Evolutionary conservation across 2,329 filamentous ascomycete genomes (phyloP).

Genomic region (Coniella vitis): DNA sequence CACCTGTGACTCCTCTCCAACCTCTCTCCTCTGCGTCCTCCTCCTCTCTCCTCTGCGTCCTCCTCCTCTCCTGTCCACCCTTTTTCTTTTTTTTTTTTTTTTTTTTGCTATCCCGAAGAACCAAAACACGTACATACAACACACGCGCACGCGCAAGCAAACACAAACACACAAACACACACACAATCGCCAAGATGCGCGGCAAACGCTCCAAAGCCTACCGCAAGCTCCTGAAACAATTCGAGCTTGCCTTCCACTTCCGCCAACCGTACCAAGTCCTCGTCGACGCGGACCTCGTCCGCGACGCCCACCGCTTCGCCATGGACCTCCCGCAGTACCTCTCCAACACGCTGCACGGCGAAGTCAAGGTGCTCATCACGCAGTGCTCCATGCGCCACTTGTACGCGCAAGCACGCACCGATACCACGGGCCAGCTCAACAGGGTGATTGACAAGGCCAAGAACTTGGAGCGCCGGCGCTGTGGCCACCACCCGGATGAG

Average conservation of each 20-base stretch:
- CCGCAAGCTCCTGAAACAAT: slow-evolving; percentile 87
- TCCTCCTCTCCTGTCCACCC: no score
- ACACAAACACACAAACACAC: no score
- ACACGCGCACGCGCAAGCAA: no score
- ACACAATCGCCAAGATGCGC: slow-evolving; percentile 30
- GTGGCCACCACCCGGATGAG: slow-evolving; percentile 68
- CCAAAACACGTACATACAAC: no score
- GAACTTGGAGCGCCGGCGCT: slow-evolving; percentile 63
- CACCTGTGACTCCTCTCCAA: no score
- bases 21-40: no score
- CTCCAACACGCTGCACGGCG: slow-evolving; percentile 49
- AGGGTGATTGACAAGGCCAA: slow-evolving; percentile 70
- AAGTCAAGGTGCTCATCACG: slow-evolving; percentile 68
- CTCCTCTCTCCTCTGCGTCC: no score
- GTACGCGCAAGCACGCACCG: slow-evolving; percentile 54
- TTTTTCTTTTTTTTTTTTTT: no score
- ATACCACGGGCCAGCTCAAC: slow-evolving; percentile 49
- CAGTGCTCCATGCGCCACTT: slow-evolving; percentile 68
- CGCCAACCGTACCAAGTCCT: slow-evolving; percentile 91
- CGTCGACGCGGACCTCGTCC: slow-evolving; percentile 79
- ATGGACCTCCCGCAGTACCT: slow-evolving; percentile 60
- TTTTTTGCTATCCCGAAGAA: no score
- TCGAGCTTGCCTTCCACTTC: slow-evolving; percentile 80
- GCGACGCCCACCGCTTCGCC: slow-evolving; percentile 74
- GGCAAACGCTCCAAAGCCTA: slow-evolving; percentile 49